A percentile compares a stretch with the other conserved stretches of the same genome.
These are phyloP conservation scores for Pestalotiopsis fici DNA, from an alignment of 2,329 filamentous ascomycete genomes.

Conservation along the genomic window DNA sequence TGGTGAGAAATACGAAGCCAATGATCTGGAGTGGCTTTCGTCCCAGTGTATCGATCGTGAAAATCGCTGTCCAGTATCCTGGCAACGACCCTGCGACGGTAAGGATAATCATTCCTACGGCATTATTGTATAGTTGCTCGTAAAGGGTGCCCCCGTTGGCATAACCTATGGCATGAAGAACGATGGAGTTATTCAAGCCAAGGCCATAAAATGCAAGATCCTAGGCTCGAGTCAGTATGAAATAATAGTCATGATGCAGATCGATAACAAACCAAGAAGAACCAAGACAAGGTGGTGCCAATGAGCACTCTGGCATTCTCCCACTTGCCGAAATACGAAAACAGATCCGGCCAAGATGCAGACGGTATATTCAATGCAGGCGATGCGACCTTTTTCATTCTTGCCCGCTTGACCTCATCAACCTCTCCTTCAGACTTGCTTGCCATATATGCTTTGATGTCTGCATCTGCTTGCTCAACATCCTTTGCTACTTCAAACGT, in stretches of 20 bases:
- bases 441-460: constrained; percentile 63
- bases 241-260: neutral
- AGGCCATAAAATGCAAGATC: constrained; percentile 72
- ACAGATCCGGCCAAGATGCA: constrained; percentile 70
- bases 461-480: constrained; percentile 72
- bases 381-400: constrained; percentile 53
- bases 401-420: constrained; percentile 49
- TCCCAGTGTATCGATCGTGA: constrained; percentile 73
- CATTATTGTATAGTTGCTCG: constrained; percentile 68
- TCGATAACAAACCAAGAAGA: constrained; percentile 58
- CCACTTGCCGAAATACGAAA: constrained; percentile 68
- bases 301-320: constrained; percentile 70
- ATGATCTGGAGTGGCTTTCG: constrained; percentile 74
- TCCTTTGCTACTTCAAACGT: constrained; percentile 80
- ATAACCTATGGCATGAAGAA: constrained; percentile 74
- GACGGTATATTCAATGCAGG: constrained; percentile 63
- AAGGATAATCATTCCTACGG: constrained; percentile 76
- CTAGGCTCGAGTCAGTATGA: constrained; percentile 27
- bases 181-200: constrained; percentile 73
- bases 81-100: constrained; percentile 77
- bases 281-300: constrained; percentile 80
- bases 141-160: constrained; percentile 65
- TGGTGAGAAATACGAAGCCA: constrained; percentile 62
- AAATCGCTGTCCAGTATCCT: constrained; percentile 77
- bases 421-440: constrained; percentile 49